phyloP scores from a whole-genome alignment of 2,329 filamentous ascomycete genomes.

The Biscogniauxia sp. region DNA sequence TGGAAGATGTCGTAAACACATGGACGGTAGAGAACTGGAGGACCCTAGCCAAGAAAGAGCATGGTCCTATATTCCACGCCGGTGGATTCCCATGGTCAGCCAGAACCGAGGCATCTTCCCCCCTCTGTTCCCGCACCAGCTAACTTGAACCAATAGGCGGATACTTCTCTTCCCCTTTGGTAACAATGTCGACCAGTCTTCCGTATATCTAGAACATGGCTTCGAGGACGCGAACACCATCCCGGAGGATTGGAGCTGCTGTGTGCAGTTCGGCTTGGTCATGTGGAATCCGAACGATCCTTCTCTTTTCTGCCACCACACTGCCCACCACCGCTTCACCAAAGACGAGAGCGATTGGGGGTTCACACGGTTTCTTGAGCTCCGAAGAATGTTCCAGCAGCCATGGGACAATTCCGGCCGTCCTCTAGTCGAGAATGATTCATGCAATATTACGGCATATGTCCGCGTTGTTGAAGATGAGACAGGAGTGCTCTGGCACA shows the following conservation, averaged over 20 bases:
- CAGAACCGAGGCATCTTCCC: neutral
- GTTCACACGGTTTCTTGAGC: slow-evolving; percentile 93
- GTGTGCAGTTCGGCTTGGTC: slow-evolving; percentile 91
- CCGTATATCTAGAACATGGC: slow-evolving; percentile 94
- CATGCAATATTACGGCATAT: slow-evolving; percentile 78
- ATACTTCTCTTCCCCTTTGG: slow-evolving; percentile 94
- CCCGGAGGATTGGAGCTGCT: slow-evolving; percentile 93
- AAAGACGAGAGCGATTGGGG: slow-evolving; percentile 98
- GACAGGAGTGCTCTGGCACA: slow-evolving; percentile 87
- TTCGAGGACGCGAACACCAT: slow-evolving; percentile 70
- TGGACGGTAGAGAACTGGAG: slow-evolving; percentile 90
- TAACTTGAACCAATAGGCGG: slow-evolving; percentile 56
- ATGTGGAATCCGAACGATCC: slow-evolving; percentile 94
- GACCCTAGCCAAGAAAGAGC: slow-evolving; percentile 71
- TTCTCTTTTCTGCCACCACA: slow-evolving; percentile 75
- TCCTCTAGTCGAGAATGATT: slow-evolving; percentile 74
- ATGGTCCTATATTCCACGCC: slow-evolving; percentile 84
- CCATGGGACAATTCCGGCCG: slow-evolving; percentile 68
- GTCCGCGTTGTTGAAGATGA: slow-evolving; percentile 81
- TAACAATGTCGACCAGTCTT: slow-evolving; percentile 90
- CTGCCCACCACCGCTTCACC: slow-evolving; percentile 92
- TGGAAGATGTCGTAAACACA: slow-evolving; percentile 73
- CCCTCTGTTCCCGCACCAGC: slow-evolving; percentile 5
- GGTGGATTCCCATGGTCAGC: slow-evolving; percentile 82
- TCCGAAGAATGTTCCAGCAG: slow-evolving; percentile 77